Evolutionary conservation across 495 filamentous ascomycete species (phyloP).

Genomic region (Tuber umbilicatum): DNA sequence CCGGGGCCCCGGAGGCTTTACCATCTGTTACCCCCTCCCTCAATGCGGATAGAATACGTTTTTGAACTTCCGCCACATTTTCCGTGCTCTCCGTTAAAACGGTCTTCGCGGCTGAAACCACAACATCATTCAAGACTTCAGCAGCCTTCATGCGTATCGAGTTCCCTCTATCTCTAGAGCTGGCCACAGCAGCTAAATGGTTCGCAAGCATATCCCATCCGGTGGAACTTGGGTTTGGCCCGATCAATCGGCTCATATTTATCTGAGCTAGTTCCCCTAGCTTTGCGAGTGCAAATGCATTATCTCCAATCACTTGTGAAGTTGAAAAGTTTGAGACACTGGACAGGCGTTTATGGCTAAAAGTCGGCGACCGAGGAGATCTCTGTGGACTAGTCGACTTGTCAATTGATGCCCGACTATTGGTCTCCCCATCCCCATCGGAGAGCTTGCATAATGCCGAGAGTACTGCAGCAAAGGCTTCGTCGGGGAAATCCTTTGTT

Average conservation of each 20-base stretch:
- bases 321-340: conserved; percentile 55
- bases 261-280: conserved; percentile 67
- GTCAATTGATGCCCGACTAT: conserved; percentile 29
- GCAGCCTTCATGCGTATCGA: conserved; percentile 65
- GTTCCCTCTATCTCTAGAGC: conserved; percentile 50
- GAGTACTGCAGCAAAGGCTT: conserved; percentile 71
- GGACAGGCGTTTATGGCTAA: conserved; percentile 53
- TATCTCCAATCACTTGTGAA: conserved; percentile 53
- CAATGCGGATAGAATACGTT: conserved; percentile 64
- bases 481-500: conserved; percentile 76
- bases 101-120: conserved; percentile 57
- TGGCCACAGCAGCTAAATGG: conserved; percentile 61
- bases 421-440: conserved; percentile 45
- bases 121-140: conserved; percentile 64
- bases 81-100: conserved; percentile 49
- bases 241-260: conserved; percentile 70
- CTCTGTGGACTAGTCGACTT: conserved; percentile 40
- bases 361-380: conserved; percentile 42
- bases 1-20: conserved; percentile 7
- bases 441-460: conserved; percentile 64
- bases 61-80: conserved; percentile 55
- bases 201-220: conserved; percentile 70
- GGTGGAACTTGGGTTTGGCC: conserved; percentile 54
- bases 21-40: conserved; percentile 47
- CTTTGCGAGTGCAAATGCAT: conserved; percentile 75